Percentiles rank a stretch among this genome's conserved stretches.
phyloP scores from a whole-genome alignment of 1,284 basidiomycete genomes.

The Leccinum cinnamomeum region DNA sequence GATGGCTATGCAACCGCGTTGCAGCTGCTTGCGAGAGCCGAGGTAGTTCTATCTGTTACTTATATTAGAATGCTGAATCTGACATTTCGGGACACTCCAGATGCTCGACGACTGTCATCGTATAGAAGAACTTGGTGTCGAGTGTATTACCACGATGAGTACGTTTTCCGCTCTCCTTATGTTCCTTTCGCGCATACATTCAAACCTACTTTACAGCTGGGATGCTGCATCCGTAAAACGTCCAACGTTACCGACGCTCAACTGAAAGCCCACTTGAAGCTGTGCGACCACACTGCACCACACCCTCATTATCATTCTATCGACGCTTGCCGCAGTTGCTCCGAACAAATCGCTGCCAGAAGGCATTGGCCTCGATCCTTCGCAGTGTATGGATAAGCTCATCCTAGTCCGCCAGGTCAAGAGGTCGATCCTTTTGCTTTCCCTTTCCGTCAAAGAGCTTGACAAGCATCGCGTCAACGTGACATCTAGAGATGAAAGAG shows the following conservation, averaged over 20 bases:
- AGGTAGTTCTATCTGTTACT: constrained; percentile 41
- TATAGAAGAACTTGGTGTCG: constrained; percentile 83
- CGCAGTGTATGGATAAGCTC: constrained; percentile 42
- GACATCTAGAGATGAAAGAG: no score
- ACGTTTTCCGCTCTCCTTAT: constrained; percentile 31
- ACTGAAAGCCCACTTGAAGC: constrained; percentile 56
- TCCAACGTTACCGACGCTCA: constrained; percentile 69
- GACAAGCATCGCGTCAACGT: no score
- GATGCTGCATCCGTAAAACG: constrained; percentile 60
- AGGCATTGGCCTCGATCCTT: constrained; percentile 53
- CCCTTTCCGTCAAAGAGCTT: no score
- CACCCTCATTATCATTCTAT: constrained; percentile 53
- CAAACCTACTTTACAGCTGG: constrained; percentile 55
- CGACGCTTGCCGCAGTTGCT: constrained; percentile 29
- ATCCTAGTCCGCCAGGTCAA: constrained; percentile 21
- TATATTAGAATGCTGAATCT: constrained; percentile 7
- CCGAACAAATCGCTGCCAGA: constrained; percentile 41
- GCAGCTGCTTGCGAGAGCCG: constrained; percentile 55
- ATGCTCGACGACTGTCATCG: constrained; percentile 65
- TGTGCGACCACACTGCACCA: constrained; percentile 67
- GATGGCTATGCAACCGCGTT: constrained; percentile 67
- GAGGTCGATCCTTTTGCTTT: constrained; percentile 19
- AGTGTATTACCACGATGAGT: constrained; percentile 88
- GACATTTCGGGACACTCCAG: constrained; percentile 58
- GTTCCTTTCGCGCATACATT: not conserved